These are phyloP conservation scores for Chimonanthus salicifolius DNA, from an alignment of 164 flowering plant species.

Conservation along the genomic window DNA sequence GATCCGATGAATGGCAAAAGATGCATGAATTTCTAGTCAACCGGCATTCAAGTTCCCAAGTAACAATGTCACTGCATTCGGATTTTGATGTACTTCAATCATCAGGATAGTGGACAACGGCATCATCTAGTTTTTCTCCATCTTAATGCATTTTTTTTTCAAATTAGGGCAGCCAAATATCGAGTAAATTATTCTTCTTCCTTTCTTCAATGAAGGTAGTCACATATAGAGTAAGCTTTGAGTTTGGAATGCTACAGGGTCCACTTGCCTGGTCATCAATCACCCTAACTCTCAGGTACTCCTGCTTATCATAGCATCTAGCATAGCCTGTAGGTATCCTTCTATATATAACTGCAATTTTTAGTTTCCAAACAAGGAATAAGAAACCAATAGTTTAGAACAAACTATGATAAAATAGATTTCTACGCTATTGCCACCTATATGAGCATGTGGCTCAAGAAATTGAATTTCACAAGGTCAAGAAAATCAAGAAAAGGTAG, in stretches of 20 bases:
- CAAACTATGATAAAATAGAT: background rate
- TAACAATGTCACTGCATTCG: background rate
- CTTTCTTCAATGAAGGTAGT: too few relatives aligned
- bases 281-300: constrained; percentile 85
- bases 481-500: background rate
- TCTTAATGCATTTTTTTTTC: background rate
- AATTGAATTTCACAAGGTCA: background rate
- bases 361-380: constrained; percentile 6
- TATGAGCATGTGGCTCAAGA: background rate
- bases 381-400: background rate
- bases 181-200: background rate
- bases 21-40: background rate
- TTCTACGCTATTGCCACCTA: background rate
- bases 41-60: background rate
- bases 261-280: constrained; percentile 65
- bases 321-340: constrained; percentile 95
- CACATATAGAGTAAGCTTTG: background rate
- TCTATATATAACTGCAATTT: constrained; percentile 80
- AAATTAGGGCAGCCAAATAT: too few relatives aligned
- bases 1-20: background rate
- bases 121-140: too few relatives aligned
- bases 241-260: background rate
- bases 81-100: background rate
- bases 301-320: constrained; percentile 84
- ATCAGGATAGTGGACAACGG: background rate